Evolutionary conservation across 345 rosid species (phyloP).

Genomic region (Gossypium australe): DNA sequence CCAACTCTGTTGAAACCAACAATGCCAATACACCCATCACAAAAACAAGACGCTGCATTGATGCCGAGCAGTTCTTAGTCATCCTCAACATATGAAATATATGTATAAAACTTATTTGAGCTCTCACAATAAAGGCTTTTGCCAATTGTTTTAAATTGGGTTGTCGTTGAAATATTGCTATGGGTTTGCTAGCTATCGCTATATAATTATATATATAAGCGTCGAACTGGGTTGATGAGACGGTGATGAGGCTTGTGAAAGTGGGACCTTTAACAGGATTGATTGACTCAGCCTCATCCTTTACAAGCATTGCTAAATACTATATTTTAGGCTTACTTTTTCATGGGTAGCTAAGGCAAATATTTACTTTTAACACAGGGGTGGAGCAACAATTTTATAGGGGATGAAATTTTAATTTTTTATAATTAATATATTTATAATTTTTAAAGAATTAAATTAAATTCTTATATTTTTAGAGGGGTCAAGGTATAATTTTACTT

Average conservation of each 20-base stretch:
- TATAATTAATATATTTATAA: too few species aligned
- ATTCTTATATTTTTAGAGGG: too few species aligned
- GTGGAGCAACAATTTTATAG: too few species aligned
- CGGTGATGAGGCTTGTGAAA: constrained; percentile 10
- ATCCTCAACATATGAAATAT: not conserved
- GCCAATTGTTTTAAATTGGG: not conserved
- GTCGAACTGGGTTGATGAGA: constrained; percentile 9
- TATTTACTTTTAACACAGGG: not conserved
- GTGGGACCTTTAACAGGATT: constrained; percentile 23
- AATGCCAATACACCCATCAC: constrained; percentile 19
- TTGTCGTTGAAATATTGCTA: not conserved
- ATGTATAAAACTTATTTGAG: too few species aligned
- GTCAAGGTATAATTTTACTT: too few species aligned
- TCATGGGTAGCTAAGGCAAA: not conserved
- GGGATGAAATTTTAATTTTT: too few species aligned
- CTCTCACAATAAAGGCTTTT: not conserved
- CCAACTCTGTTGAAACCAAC: constrained; percentile 30
- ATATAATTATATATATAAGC: not conserved
- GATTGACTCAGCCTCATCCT: constrained; percentile 21
- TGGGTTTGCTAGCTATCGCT: not conserved
- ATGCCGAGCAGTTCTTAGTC: constrained; percentile 2
- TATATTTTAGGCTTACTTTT: not conserved
- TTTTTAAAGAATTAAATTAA: too few species aligned
- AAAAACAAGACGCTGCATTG: constrained; percentile 14
- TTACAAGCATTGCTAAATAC: not conserved